These are phyloP conservation scores for Populus pruinosa DNA, from an alignment of 345 rosid genomes.

Conservation along the genomic window DNA sequence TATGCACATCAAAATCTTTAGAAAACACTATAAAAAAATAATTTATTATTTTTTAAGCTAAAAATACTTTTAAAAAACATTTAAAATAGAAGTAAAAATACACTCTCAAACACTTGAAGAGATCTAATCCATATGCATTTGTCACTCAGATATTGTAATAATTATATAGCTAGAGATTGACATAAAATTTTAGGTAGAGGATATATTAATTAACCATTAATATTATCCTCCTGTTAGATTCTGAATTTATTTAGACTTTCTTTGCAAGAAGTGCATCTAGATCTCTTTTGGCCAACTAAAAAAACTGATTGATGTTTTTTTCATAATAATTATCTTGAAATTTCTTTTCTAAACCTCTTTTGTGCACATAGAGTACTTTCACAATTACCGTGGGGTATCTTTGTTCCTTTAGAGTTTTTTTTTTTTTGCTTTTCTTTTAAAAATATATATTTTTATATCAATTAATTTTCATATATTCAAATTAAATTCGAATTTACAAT, in stretches of 20 bases:
- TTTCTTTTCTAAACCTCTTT: background rate
- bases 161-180: background rate
- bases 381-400: background rate
- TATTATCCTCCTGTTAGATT: background rate
- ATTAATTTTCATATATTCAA: too few relatives aligned
- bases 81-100: too few relatives aligned
- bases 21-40: too few relatives aligned
- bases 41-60: too few relatives aligned
- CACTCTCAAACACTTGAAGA: too few relatives aligned
- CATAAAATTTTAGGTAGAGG: background rate
- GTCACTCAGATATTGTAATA: too few relatives aligned
- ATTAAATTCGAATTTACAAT: too few relatives aligned
- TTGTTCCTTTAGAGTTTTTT: too few relatives aligned
- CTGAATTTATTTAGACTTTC: background rate
- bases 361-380: background rate
- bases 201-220: background rate
- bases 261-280: background rate
- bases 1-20: too few relatives aligned
- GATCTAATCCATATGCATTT: background rate
- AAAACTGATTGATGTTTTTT: background rate
- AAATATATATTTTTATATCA: too few relatives aligned
- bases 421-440: too few relatives aligned
- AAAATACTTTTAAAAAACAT: too few relatives aligned
- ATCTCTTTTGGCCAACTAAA: background rate
- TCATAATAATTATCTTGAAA: background rate